These are phyloP conservation scores for Arxiozyma telluris DNA, from an alignment of 1,139 yeast species.

Conservation along the genomic window DNA sequence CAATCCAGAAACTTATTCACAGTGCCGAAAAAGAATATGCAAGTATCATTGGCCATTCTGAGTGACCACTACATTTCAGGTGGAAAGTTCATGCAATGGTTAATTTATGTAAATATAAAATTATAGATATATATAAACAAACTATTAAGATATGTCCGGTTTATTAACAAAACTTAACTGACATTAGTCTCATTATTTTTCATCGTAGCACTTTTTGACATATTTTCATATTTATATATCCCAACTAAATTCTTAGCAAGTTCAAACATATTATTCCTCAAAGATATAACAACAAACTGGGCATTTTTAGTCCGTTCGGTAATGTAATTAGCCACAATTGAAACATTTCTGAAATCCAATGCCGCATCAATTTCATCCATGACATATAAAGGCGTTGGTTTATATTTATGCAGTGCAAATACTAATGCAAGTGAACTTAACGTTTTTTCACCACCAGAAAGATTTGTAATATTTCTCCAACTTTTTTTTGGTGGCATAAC, in stretches of 20 bases:
- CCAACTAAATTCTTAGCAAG: slow-evolving; percentile 91
- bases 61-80: background rate
- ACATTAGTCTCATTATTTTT: slow-evolving; percentile 44
- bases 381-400: slow-evolving; percentile 94
- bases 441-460: slow-evolving; percentile 98
- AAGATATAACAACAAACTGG: slow-evolving; percentile 89
- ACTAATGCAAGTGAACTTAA: slow-evolving; percentile 90
- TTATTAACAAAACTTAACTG: background rate
- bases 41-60: slow-evolving; percentile 31
- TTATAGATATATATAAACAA: no score
- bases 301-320: slow-evolving; percentile 94
- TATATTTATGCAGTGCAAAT: slow-evolving; percentile 90
- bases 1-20: slow-evolving; percentile 62
- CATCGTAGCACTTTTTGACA: slow-evolving; percentile 76
- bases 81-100: background rate
- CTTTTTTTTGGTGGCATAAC: slow-evolving; percentile 99
- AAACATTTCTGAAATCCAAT: slow-evolving; percentile 89
- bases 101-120: no score
- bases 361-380: slow-evolving; percentile 99
- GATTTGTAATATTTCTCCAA: slow-evolving; percentile 90
- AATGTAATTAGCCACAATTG: slow-evolving; percentile 94
- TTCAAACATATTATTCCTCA: slow-evolving; percentile 96
- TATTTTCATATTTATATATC: slow-evolving; percentile 84
- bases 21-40: slow-evolving; percentile 43
- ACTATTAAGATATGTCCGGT: background rate